Conservation (phyloP, 1,284 basidiomycete species). For the Gymnopus androsaceus region DNA sequence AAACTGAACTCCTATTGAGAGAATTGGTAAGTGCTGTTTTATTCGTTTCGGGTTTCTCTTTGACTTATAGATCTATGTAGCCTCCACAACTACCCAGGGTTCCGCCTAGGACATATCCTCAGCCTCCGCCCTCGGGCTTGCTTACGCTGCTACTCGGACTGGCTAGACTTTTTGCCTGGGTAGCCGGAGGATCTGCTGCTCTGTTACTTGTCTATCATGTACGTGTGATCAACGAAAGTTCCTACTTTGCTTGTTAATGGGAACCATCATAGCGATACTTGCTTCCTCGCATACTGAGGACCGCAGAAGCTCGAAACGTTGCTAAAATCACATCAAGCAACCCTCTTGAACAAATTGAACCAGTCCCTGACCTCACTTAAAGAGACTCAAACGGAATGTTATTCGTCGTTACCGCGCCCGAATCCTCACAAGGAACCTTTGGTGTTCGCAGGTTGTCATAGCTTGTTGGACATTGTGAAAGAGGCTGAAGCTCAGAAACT, state of each 20-base stretch:
- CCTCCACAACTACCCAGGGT: constrained; percentile 53
- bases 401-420: constrained; percentile 56
- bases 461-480: constrained; percentile 48
- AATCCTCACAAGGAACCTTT: constrained; percentile 49
- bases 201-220: constrained; percentile 67
- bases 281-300: constrained; percentile 62
- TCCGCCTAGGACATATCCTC: constrained; percentile 74
- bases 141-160: constrained; percentile 64
- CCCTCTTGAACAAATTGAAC: constrained; percentile 54
- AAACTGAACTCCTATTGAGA: constrained; percentile 62
- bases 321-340: constrained; percentile 58
- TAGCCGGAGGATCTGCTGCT: constrained; percentile 61
- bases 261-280: constrained; percentile 62
- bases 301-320: constrained; percentile 61
- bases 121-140: constrained; percentile 66
- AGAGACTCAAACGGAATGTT: constrained; percentile 51
- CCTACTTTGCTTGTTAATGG: neutral
- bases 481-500: constrained; percentile 30
- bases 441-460: constrained; percentile 45
- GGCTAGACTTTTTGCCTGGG: constrained; percentile 64
- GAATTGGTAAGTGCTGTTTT: constrained; percentile 47
- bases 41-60: constrained; percentile 4
- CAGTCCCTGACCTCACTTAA: constrained; percentile 54
- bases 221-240: constrained; percentile 23
- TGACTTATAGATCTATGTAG: constrained; percentile 31